Evolutionary conservation across 768 basidiomycete species (phyloP).

Genomic region (Suillus bovinus): DNA sequence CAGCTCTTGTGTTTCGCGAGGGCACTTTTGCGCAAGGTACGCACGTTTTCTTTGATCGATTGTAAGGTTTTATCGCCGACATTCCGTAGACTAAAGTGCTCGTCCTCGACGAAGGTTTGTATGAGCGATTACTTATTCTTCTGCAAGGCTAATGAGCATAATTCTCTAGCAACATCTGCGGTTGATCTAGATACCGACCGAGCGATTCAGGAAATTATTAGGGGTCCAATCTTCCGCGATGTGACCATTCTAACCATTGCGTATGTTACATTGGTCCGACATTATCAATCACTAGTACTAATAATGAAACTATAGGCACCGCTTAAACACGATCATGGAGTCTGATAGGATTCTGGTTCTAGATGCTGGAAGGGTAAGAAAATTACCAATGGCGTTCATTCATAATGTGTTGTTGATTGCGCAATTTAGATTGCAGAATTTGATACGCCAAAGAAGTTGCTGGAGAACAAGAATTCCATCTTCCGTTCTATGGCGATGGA

Average conservation of each 20-base stretch:
- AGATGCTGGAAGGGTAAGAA: slow-evolving; percentile 65
- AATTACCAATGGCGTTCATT: not conserved
- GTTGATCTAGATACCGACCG: slow-evolving; percentile 90
- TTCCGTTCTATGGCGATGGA: slow-evolving; percentile 68
- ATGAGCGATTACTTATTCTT: not conserved
- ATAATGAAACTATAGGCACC: slow-evolving; percentile 48
- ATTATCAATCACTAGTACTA: not conserved
- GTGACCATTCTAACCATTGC: slow-evolving; percentile 89
- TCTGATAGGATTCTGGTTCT: slow-evolving; percentile 83
- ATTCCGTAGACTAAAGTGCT: slow-evolving; percentile 70
- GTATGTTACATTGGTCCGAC: slow-evolving; percentile 41
- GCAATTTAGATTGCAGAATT: slow-evolving; percentile 66
- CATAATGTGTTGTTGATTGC: not conserved
- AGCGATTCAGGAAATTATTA: slow-evolving; percentile 86
- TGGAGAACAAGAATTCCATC: slow-evolving; percentile 54
- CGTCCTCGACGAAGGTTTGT: slow-evolving; percentile 86
- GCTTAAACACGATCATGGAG: slow-evolving; percentile 81
- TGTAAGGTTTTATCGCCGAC: not conserved
- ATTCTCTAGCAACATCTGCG: slow-evolving; percentile 70
- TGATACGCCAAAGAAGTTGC: slow-evolving; percentile 65
- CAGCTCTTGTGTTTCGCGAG: slow-evolving; percentile 90
- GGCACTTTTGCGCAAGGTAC: slow-evolving; percentile 74
- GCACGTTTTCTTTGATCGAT: not conserved
- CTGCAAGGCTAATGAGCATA: slow-evolving; percentile 2
- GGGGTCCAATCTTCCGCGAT: slow-evolving; percentile 71